Base-by-base conservation (phyloP, 345 rosid species). In the Pelargonium nanum region DNA sequence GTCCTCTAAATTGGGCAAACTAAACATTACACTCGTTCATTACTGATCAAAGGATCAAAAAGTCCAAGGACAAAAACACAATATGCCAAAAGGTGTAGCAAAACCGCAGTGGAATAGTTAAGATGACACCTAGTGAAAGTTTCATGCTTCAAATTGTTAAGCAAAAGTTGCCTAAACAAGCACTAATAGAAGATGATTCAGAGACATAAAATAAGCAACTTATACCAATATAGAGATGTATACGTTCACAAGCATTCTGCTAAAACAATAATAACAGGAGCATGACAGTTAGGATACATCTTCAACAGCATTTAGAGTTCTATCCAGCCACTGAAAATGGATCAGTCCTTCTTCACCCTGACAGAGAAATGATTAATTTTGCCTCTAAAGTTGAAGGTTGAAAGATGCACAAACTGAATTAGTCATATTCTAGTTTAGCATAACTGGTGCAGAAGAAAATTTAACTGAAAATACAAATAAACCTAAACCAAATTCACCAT, bases 301-400 rank as follows among this genome's bases (percentile, higher is more conserved):
- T 81, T 93, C 96, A 9, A 89, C 73, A 21, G 34, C 80, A 76
- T 79, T 83, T 55, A 24, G 81, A 60, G 50, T 22, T 53, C 97
- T 89, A 80, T 89, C 99, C 68, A 89, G 81, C 99, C 99, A 93
- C 81, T 81, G 94, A 78, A 89, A 87, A 75, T 93, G 99, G 60
- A 80, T 63, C 66, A 89, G 76, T 6, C 99, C 97, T 77, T 93
- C 97, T 22, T 89, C 91, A 26, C 96, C 96, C 97, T 85, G 67
- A 52, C 24, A 73, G 4, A 32, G 10, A 54, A 19, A 48, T 32
- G 10, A 19, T 26, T 2, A 44, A n/a, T n/a, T n/a, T n/a, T n/a
- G n/a, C n/a, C n/a, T n/a, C n/a, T 10, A 25, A 19, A 32, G 22
- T 59, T 9, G 55, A 55, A 25, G 5, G 19, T 58, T 59, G 58